A percentile compares a stretch with the other conserved stretches of the same genome.
Conservation (phyloP, 495 filamentous ascomycete genomes). For the Rostrohypoxylon terebratum region DNA sequence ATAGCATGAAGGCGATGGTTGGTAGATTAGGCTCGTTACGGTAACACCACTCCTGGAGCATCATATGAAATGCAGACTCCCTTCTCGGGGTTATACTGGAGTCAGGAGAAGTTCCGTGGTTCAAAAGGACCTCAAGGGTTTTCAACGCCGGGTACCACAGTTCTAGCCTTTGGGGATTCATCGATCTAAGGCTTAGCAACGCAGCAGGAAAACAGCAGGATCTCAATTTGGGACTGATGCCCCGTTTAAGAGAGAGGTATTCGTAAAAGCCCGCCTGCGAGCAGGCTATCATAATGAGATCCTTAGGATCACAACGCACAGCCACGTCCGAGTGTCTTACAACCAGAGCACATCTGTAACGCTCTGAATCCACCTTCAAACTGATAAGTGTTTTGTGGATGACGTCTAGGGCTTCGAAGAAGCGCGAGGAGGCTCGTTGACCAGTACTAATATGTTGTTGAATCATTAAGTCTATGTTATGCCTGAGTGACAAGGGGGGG, state of each 20-base stretch:
- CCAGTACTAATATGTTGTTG: neutral
- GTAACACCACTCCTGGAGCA: neutral
- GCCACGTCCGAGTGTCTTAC: neutral
- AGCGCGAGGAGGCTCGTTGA: conserved; percentile 1
- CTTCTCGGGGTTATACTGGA: neutral
- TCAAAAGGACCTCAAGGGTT: conserved; percentile 14
- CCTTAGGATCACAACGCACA: neutral
- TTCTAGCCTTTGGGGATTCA: neutral
- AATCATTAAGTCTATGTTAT: conserved; percentile 11
- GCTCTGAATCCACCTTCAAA: neutral
- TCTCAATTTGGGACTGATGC: neutral
- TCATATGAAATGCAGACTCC: conserved; percentile 12
- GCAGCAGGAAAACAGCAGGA: neutral
- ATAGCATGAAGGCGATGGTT: conserved; percentile 28
- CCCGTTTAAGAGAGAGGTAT: neutral
- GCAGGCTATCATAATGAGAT: neutral
- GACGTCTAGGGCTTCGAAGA: conserved; percentile 7
- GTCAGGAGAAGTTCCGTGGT: conserved; percentile 24
- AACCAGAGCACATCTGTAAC: neutral
- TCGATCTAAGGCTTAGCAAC: neutral
- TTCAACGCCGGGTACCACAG: neutral
- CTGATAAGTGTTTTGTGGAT: neutral
- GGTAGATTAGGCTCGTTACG: neutral
- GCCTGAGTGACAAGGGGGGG: neutral
- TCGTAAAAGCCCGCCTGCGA: conserved; percentile 6